Evolutionary conservation across 139 green algal species (phyloP).

Genomic region (Edaphochlamys debaryana): DNA sequence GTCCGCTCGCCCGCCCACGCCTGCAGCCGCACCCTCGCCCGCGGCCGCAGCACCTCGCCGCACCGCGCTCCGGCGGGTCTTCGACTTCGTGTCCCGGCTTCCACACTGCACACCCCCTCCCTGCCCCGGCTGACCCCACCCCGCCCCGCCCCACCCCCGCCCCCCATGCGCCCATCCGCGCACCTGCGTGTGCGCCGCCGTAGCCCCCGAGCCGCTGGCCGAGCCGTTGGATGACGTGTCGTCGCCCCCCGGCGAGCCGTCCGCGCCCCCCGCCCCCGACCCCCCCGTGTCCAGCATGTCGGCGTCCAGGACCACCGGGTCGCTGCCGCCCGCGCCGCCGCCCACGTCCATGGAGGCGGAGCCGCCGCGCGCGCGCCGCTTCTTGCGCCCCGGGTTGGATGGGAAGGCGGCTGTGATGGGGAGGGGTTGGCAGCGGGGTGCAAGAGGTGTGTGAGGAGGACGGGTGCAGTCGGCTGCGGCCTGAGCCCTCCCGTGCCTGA

Average conservation of each 20-base stretch:
- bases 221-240: slow-evolving; percentile 31
- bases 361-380: slow-evolving; percentile 51
- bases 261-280: not conserved
- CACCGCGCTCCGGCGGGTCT: too few species aligned
- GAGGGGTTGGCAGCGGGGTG: not conserved
- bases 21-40: too few species aligned
- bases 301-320: slow-evolving; percentile 16
- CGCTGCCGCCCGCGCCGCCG: slow-evolving; percentile 9
- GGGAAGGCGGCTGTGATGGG: not conserved
- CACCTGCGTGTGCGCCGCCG: not conserved
- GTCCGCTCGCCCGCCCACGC: too few species aligned
- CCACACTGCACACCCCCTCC: too few species aligned
- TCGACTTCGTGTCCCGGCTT: too few species aligned
- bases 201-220: not conserved
- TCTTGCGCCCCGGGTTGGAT: slow-evolving; percentile 59
- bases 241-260: not conserved
- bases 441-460: too few species aligned
- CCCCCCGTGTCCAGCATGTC: not conserved
- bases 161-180: too few species aligned
- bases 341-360: slow-evolving; percentile 22
- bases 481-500: too few species aligned
- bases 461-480: too few species aligned
- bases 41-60: too few species aligned
- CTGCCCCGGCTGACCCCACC: too few species aligned
- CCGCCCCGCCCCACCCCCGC: too few species aligned